Evolutionary conservation across 768 basidiomycete genomes (phyloP).

Genomic region (Tylopilus vinaceipallidus): DNA sequence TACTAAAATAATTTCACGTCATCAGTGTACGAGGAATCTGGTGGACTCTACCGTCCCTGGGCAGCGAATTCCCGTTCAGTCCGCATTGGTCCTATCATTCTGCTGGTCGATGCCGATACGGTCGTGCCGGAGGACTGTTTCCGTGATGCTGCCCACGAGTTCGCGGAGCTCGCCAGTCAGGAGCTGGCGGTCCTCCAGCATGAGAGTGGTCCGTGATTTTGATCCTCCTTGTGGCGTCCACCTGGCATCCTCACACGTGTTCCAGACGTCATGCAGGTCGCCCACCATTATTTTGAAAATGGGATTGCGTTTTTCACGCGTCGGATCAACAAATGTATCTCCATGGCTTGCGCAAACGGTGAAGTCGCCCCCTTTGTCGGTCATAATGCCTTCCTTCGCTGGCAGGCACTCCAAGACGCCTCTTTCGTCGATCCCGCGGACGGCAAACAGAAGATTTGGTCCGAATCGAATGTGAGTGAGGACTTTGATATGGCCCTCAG

Average conservation of each 20-base stretch:
- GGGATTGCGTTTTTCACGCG: conserved; percentile 88
- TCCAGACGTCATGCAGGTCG: conserved; percentile 93
- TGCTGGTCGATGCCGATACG: conserved; percentile 87
- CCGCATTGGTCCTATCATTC: conserved; percentile 74
- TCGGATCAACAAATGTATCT: conserved; percentile 82
- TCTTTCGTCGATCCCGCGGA: conserved; percentile 56
- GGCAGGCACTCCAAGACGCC: conserved; percentile 87
- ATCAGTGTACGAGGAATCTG: conserved; percentile 52
- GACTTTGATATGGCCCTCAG: conserved; percentile 68
- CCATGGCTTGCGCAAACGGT: conserved; percentile 75
- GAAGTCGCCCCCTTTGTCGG: conserved; percentile 80
- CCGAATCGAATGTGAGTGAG: conserved; percentile 64
- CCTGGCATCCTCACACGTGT: too few species aligned
- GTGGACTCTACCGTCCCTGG: conserved; percentile 66
- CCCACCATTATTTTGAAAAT: conserved; percentile 88
- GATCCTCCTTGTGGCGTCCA: too few species aligned
- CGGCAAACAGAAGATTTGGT: conserved; percentile 72
- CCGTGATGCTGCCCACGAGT: conserved; percentile 84
- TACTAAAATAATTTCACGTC: conserved; percentile 39
- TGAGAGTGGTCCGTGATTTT: conserved; percentile 66
- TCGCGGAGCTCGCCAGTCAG: conserved; percentile 52
- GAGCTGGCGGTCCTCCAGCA: conserved; percentile 87
- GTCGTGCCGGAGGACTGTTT: conserved; percentile 90
- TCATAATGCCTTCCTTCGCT: conserved; percentile 87
- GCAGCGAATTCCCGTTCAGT: conserved; percentile 72